phyloP scores from a whole-genome alignment of 352 stramenopile species.

The Albugo candida region DNA sequence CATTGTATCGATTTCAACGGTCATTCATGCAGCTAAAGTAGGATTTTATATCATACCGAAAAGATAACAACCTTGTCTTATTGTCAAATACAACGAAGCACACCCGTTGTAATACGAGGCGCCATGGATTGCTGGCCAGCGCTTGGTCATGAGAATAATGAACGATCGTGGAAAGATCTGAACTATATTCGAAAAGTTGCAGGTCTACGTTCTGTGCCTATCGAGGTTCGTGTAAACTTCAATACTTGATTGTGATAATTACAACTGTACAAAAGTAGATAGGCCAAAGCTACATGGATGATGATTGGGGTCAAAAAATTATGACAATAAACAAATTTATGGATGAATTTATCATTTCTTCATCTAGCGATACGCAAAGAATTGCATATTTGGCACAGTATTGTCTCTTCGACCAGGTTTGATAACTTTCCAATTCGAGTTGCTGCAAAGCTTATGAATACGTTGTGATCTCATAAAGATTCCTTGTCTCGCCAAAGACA shows the following conservation, averaged over 20 bases:
- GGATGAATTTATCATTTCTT: constrained; percentile 28
- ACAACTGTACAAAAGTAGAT: constrained; percentile 13
- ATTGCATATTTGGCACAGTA: constrained; percentile 78
- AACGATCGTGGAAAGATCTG: constrained; percentile 32
- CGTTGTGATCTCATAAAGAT: constrained; percentile 27
- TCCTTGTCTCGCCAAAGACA: constrained; percentile 46
- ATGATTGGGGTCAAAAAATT: constrained; percentile 60
- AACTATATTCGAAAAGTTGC: constrained; percentile 55
- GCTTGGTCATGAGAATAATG: constrained; percentile 16
- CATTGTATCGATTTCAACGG: constrained; percentile 30
- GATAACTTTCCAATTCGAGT: neutral
- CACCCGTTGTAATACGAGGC: constrained; percentile 50
- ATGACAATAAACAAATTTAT: constrained; percentile 71
- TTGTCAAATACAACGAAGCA: constrained; percentile 9
- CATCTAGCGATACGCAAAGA: neutral
- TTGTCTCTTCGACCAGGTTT: constrained; percentile 79
- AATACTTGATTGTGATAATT: neutral
- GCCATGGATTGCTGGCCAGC: constrained; percentile 73
- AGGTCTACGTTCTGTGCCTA: constrained; percentile 46
- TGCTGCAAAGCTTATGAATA: neutral
- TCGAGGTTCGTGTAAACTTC: constrained; percentile 29
- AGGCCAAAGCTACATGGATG: constrained; percentile 55
- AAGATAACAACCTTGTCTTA: neutral
- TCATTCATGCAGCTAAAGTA: constrained; percentile 35
- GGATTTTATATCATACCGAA: neutral